Evolutionary conservation across 2,329 filamentous ascomycete species (phyloP), one percentile per base, ranked within the genome.

Genomic region (Akanthomyces muscarius): DNA sequence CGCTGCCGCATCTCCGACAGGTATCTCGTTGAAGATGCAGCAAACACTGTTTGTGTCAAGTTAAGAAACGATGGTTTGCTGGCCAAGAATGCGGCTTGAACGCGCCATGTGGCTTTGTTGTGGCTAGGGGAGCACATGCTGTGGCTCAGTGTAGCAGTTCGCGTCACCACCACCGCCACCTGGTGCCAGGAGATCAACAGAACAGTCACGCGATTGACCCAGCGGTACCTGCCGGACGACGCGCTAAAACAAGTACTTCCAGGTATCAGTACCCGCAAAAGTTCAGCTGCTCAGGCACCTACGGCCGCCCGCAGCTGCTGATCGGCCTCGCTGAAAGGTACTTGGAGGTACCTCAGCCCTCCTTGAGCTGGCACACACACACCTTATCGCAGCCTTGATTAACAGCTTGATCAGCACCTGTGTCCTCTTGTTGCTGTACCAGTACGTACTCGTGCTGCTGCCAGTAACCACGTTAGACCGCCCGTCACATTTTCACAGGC

Each of bases 191-290:
- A 14, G 38, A 23, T 55, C 52, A 55, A 55, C 52, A 42, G 38
- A 42, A 23, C 47, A 44, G 58, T 61, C 58, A 61, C 58, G 58
- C 58, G 48, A 61, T 45, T 51, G 50, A 61, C 48, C 58, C 38
- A 36, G 58, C 48, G 25, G 58, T 61, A 53, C 48, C 58, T 61
- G 58, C 25, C 56, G 23, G 33, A 7, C 44, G 33, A 59, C 33
- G 13, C 30, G 30, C 55, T 48, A 58, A 48, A 48, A 38, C 55
- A 59, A 59, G 56, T 61, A 61, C 57, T 36, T 53, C 5, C 13
- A 50, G 28, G n/a, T 57, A 30, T 28, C 13, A 0, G 6, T n/a
- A 36, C 54, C 54, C 28, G 41, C 54, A 59, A 16, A 11, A 47
- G 23, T 38, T 51, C 33, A 51, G 45, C 47, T 60, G 56, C 10